Evolutionary conservation across 257 asterid genomes (phyloP).

Genomic region (Solanum appendiculatum): DNA sequence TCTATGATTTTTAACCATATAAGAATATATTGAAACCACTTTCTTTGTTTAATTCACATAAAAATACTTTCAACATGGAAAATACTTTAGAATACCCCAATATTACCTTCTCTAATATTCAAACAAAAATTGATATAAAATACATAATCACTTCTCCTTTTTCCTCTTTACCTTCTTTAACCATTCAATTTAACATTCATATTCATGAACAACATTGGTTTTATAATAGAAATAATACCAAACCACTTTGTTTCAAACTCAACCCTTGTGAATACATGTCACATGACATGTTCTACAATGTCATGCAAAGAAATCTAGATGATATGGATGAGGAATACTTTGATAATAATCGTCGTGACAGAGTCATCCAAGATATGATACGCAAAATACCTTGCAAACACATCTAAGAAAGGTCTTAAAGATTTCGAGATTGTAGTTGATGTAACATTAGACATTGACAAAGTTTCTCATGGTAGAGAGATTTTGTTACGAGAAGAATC

Average conservation of each 20-base stretch:
- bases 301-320: not conserved
- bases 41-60: not conserved
- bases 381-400: not conserved
- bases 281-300: not conserved
- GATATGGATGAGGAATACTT: not conserved
- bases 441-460: not conserved
- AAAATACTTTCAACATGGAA: not conserved
- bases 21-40: not conserved
- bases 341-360: not conserved
- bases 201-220: not conserved
- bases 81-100: not conserved
- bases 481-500: not conserved
- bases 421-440: not conserved
- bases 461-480: not conserved
- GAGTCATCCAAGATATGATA: not conserved
- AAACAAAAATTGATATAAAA: not conserved
- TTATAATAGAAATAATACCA: not conserved
- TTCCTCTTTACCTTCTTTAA: not conserved
- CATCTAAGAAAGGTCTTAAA: not conserved
- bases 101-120: not conserved
- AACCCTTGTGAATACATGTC: not conserved
- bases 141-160: not conserved
- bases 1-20: no score
- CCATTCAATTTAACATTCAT: not conserved
- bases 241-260: not conserved